A percentile compares a stretch with the other conserved stretches of the same genome.
These are phyloP conservation scores for Postia placenta DNA, from an alignment of 768 basidiomycete species.

Conservation along the genomic window DNA sequence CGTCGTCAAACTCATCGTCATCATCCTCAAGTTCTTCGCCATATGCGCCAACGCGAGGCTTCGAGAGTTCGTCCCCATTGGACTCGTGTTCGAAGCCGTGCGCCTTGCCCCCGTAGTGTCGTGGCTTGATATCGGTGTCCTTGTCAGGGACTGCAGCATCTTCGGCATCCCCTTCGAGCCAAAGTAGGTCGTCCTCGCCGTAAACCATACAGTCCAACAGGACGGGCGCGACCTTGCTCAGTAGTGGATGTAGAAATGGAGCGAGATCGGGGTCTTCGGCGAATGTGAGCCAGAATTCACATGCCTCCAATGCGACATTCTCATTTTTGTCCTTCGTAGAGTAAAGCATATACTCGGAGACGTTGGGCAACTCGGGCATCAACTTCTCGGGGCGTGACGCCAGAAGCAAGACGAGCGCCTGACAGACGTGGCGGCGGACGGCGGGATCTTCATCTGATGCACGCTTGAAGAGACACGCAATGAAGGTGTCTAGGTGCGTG, in stretches of 20 bases:
- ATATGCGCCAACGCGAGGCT: conserved; percentile 47
- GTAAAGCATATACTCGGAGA: conserved; percentile 98
- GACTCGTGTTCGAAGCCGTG: conserved; percentile 80
- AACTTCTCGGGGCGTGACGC: conserved; percentile 93
- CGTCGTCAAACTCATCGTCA: conserved; percentile 72
- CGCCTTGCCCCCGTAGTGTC: conserved; percentile 80
- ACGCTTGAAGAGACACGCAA: conserved; percentile 88
- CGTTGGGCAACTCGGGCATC: conserved; percentile 91
- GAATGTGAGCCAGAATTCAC: conserved; percentile 99
- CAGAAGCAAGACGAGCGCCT: conserved; percentile 88
- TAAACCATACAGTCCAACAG: conserved; percentile 98
- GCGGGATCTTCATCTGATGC: conserved; percentile 93
- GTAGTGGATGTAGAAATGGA: conserved; percentile 76
- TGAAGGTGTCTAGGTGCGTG: conserved; percentile 89
- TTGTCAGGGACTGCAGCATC: conserved; percentile 89
- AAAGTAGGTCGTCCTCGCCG: conserved; percentile 91
- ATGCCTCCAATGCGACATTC: conserved; percentile 93
- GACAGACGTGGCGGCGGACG: conserved; percentile 93
- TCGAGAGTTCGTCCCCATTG: conserved; percentile 28
- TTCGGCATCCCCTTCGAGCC: conserved; percentile 89
- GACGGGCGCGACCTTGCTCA: conserved; percentile 90
- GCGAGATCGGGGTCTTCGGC: conserved; percentile 91
- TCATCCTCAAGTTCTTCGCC: conserved; percentile 79
- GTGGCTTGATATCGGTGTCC: conserved; percentile 93
- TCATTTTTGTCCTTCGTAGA: conserved; percentile 98